Conservation (phyloP, 306 rosid genomes). For the Morella rubra region DNA sequence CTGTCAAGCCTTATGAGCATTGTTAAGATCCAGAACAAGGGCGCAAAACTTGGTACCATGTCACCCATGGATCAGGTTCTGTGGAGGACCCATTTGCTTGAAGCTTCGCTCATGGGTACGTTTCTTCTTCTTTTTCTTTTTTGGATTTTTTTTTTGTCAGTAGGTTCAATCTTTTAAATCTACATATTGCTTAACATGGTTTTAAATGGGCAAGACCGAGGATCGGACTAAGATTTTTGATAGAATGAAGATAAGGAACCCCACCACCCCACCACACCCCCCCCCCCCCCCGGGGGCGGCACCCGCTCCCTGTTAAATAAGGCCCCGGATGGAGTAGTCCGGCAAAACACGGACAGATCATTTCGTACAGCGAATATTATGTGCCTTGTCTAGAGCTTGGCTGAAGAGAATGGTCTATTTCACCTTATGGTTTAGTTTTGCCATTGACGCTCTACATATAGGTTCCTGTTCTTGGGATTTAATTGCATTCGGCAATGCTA, state of each 20-base stretch:
- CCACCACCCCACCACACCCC: background rate
- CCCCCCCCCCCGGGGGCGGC: background rate
- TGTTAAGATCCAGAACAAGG: slow-evolving; percentile 95
- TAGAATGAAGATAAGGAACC: background rate
- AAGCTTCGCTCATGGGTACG: slow-evolving; percentile 87
- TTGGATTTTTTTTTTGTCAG: slow-evolving; percentile 8
- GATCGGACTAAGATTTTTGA: background rate
- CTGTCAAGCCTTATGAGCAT: slow-evolving; percentile 79
- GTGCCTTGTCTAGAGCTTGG: background rate
- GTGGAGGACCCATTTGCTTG: slow-evolving; percentile 95
- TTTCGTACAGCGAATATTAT: background rate
- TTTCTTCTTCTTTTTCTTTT: slow-evolving; percentile 15
- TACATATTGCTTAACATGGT: background rate
- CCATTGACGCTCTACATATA: background rate
- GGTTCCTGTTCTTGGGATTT: too few relatives aligned
- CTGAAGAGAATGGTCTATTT: background rate
- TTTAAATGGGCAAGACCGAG: background rate
- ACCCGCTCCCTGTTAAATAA: background rate
- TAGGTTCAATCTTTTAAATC: background rate
- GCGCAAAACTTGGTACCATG: slow-evolving; percentile 93
- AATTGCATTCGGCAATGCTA: background rate
- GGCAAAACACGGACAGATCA: background rate
- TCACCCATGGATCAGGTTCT: slow-evolving; percentile 99
- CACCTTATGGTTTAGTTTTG: background rate
- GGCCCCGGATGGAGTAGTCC: background rate